These are phyloP conservation scores for Dictyostelium brefeldianum DNA, from an alignment of 78 protist species.

Conservation along the genomic window DNA sequence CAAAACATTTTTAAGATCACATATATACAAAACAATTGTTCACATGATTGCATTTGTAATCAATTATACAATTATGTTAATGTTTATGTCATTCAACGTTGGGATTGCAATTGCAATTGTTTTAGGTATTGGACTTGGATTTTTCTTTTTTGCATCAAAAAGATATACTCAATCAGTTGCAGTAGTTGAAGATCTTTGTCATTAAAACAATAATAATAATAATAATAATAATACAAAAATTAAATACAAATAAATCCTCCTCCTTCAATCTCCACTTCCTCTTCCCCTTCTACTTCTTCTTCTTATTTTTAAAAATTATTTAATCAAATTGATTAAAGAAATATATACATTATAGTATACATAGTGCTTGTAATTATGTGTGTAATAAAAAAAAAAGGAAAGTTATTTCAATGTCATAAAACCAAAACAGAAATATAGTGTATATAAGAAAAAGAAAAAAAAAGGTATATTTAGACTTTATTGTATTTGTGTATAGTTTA, in stretches of 20 bases:
- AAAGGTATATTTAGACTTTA: not conserved
- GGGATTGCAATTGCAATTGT: constrained; percentile 47
- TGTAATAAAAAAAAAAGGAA: no score
- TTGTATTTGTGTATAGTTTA: not conserved
- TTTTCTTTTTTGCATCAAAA: constrained; percentile 38
- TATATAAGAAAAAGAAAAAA: no score
- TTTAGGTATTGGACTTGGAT: constrained; percentile 52
- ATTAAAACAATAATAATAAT: not conserved
- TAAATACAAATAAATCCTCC: no score
- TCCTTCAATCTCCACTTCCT: no score
- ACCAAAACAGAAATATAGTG: no score
- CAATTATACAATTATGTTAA: constrained; percentile 38
- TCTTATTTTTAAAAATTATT: no score
- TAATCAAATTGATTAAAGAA: no score
- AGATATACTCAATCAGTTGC: constrained; percentile 1
- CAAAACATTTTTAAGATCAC: not conserved
- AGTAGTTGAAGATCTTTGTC: constrained; percentile 20
- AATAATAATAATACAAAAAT: not conserved
- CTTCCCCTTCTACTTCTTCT: no score
- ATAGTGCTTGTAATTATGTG: no score
- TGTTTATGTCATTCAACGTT: constrained; percentile 62
- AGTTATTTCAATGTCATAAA: no score
- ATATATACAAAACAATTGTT: constrained; percentile 25
- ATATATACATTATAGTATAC: no score
- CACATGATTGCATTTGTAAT: constrained; percentile 39